Evolutionary conservation across 1,284 basidiomycete species (phyloP).

Genomic region (Cutaneotrichosporon sp.): DNA sequence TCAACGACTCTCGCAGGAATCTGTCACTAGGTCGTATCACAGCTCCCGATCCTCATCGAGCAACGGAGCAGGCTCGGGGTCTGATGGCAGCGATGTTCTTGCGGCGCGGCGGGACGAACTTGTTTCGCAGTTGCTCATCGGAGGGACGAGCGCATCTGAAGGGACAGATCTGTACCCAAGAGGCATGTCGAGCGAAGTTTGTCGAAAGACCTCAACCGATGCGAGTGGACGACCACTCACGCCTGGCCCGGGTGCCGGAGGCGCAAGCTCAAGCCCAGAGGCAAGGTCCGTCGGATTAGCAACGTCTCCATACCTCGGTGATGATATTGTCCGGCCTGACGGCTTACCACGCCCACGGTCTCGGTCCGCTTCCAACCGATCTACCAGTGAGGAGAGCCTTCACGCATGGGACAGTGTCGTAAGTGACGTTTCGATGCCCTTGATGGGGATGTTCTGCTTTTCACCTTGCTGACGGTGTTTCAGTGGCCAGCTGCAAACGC

Average conservation of each 20-base stretch:
- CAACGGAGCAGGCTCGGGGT: not conserved
- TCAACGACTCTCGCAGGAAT: conserved; percentile 33
- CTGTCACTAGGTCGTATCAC: conserved; percentile 11
- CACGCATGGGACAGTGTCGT: conserved; percentile 47
- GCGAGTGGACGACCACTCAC: too few species aligned
- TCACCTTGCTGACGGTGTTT: not conserved
- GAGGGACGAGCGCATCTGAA: not conserved
- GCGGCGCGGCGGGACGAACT: conserved; percentile 14
- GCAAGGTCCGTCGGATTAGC: too few species aligned
- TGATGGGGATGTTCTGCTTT: too few species aligned
- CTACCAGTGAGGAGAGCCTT: conserved; percentile 10
- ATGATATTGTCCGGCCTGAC: too few species aligned
- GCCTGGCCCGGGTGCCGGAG: too few species aligned
- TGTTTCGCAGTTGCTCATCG: conserved; percentile 7
- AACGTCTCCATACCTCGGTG: too few species aligned
- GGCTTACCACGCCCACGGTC: too few species aligned
- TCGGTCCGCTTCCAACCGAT: too few species aligned
- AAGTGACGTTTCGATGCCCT: conserved; percentile 24
- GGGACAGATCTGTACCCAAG: too few species aligned
- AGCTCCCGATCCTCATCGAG: conserved; percentile 16
- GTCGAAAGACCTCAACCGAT: too few species aligned
- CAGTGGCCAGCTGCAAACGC: conserved; percentile 39
- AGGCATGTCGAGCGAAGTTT: too few species aligned
- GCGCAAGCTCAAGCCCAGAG: too few species aligned
- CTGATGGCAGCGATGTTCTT: conserved; percentile 8